Base-by-base conservation (phyloP, 176 grass and related monocot species). In the Poa annua region DNA sequence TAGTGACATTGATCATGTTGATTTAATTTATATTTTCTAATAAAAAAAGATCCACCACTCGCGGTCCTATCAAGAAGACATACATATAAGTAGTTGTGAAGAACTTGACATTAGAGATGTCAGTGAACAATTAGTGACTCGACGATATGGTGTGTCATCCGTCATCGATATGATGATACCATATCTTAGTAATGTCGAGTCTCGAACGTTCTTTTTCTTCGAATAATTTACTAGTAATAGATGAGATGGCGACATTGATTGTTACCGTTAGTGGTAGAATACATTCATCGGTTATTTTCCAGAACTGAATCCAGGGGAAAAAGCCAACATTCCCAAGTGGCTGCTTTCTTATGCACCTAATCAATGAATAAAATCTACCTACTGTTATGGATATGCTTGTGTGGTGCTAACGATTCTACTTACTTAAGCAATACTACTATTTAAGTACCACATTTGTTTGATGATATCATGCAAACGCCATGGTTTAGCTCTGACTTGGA, bases 341-440 rank as follows among this genome's bases (percentile, higher is more conserved):
- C 20, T 59, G 50, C 14, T 79, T 59, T 49, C 5, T n/a, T 52
- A 4, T 33, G 39, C 22, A 49, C 19, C 32, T 35, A 38, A 67
- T 25, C 22, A 25, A 54, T 22, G 70, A 66, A 54, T 66, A 72
- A 3, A 80, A 80, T 61, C 52, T 24, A 26, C 54, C 52, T 19
- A 26, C 55, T 6, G 47, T 44, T 55, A 11, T 63, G 64, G 41
- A 62, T 79, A 79, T 79, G 44, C 41, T 38, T 62, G 6, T 64
- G 22, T 79, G 35, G 36, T 15, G 2, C 2, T 49, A 12, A 13
- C 20, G 29, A 29, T 29, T 1, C 1, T 29, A 29, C 29, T 1
- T 38, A 51, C 41, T 53, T 14, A 63, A 29, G 24, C 12, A 32
- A 48, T 38, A 1, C 6, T 19, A 56, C 15, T 50, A 50, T 19